A percentile compares a stretch with the other conserved stretches of the same genome.
Conservation (phyloP, 176 grass and related monocot species). For the Tillandsia leiboldiana region DNA sequence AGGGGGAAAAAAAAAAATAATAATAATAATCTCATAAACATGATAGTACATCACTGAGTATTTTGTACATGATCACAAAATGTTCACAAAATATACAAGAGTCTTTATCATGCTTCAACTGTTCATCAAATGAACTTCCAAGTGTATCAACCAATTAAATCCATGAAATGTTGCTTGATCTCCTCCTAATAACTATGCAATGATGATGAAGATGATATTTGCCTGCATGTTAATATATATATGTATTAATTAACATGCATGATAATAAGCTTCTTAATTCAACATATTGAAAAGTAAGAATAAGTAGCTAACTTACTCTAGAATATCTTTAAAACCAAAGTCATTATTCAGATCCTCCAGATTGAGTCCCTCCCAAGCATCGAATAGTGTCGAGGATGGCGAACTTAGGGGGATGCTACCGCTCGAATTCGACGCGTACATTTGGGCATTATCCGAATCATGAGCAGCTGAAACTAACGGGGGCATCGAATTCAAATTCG, state of each 20-base stretch:
- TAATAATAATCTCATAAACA: too few species aligned
- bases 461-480: slow-evolving; percentile 13
- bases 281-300: not conserved
- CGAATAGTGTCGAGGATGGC: slow-evolving; percentile 43
- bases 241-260: not conserved
- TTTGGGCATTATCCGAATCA: slow-evolving; percentile 19
- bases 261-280: not conserved
- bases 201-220: too few species aligned
- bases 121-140: too few species aligned
- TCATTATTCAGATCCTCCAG: slow-evolving; percentile 45
- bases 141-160: too few species aligned
- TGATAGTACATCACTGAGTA: too few species aligned
- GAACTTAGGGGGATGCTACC: slow-evolving; percentile 3
- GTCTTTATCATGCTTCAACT: too few species aligned
- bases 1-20: too few species aligned
- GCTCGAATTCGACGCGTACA: not conserved
- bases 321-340: slow-evolving; percentile 46
- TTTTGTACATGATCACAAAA: too few species aligned
- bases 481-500: slow-evolving; percentile 12
- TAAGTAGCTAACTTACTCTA: slow-evolving; percentile 50
- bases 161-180: too few species aligned
- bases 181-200: too few species aligned
- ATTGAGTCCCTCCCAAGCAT: slow-evolving; percentile 44
- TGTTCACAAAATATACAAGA: too few species aligned
- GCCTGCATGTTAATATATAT: not conserved